Base-by-base conservation (phyloP, 192 early-diverging fungal species). In the Backusella australiensis region DNA sequence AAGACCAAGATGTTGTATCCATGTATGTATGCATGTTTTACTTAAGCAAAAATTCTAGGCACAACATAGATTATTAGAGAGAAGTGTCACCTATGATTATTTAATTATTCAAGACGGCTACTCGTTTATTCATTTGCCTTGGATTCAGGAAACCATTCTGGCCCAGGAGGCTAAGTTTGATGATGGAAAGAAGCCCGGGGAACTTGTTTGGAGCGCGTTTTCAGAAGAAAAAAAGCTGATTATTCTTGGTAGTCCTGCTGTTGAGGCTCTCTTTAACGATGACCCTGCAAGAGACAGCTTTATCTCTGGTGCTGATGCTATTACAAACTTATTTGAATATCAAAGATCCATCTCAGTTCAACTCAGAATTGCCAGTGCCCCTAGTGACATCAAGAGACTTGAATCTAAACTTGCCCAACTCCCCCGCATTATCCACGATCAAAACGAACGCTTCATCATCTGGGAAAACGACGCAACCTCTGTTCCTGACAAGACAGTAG, bases 381-480 rank as follows among this genome's bases (percentile, higher is more conserved):
- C 23, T 2, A 29, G 23, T 29, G 56, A 63, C 26, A 63, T 23
- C 21, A 63, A 63, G 8, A 63, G 11, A 63, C 56, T 63, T 26
- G 56, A 63, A 3, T 63, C 56, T 63, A 63, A 63, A 63, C 56
- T 63, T 63, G 26, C 23, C 3, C 23, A 63, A 14, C 56, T 63
- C 12, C 56, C 56, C 2, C 56, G 56, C 26, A 63, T 63, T n/a
- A 63, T 63, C 26, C 56, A 63, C 23, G 56, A 63, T 26, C 56
- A 63, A 34, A 67, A 34, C 12, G 59, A 42, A 4, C 80, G 76
- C 9, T 74, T 81, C n/a, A 77, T 63, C 19, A 12, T 29, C 23
- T 89, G 85, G 85, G 69, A 80, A 8, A 89, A 85, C 23, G 79
- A 83, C 42, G 42, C 86, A 36, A 82, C 85, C 21, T 75, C 72